Evolutionary conservation across 495 filamentous ascomycete species (phyloP), one percentile per base, ranked within the genome.

Genomic region (Podospora conica): DNA sequence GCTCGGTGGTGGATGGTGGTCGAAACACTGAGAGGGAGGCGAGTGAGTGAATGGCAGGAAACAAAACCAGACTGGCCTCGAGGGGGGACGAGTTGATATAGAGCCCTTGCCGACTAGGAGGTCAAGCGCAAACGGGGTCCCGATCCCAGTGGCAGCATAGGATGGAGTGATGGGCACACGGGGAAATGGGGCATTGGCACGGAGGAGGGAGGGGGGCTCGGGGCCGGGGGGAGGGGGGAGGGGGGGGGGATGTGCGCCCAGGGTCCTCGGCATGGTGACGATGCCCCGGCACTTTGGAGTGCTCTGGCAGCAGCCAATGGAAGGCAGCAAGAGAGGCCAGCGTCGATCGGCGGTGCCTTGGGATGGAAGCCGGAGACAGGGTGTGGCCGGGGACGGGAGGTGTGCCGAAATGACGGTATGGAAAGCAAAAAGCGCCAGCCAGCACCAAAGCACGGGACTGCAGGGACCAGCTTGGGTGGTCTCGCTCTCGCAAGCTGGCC

Each of bases 391-490:
- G 28, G 23, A 29, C 58, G 58, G 58, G 20, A 29, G 9, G 58
- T 20, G 58, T 20, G 58, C 58, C 58, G 58, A 29, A 29, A 59
- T 59, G 58, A 59, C 58, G 24, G 25, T 29, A 27, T 29, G 58
- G 20, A 59, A 29, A 59, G 27, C 25, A 29, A 23, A 23, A 56
- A 23, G 54, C 20, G 12, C 24, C n/a, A 9, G 54, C 54, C 54
- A 21, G 54, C 24, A n/a, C 54, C 12, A 56, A 59, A 59, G 29
- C 18, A 29, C 25, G 58, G 18, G 58, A 28, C 24, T 27, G 58
- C 27, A 59, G 58, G 25, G 58, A 48, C 40, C 40, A 48, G 40
- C 40, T 48, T 2, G 18, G 1, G 0, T 48, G 15, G 40, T 48
- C 18, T 48, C 40, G 40, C 40, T 48, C 40, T 48, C 40, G 40